Conservation (phyloP, 2,329 filamentous ascomycete genomes). For the Periconia sp. region DNA sequence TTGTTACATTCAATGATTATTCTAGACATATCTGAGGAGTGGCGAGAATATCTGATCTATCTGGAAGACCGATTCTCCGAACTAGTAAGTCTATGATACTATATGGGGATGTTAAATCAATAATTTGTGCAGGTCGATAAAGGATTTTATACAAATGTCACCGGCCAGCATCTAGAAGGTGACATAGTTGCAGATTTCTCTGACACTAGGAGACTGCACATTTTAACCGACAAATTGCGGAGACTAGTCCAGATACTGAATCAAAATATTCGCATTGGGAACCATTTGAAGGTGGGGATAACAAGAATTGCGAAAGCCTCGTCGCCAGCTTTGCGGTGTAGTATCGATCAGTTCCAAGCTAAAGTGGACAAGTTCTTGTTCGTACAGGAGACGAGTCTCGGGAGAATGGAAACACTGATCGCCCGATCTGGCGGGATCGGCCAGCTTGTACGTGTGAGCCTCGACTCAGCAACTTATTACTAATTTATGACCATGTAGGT, state of each 20-base stretch:
- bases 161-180: slow-evolving; percentile 2
- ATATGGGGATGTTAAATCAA: not conserved
- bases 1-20: slow-evolving; percentile 7
- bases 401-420: slow-evolving; percentile 10
- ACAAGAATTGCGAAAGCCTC: not conserved
- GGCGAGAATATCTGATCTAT: slow-evolving; percentile 12
- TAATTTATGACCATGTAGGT: slow-evolving; percentile 3
- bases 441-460: slow-evolving; percentile 5
- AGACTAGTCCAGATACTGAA: slow-evolving; percentile 8
- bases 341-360: not conserved
- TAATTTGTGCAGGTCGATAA: slow-evolving; percentile 6
- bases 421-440: slow-evolving; percentile 6
- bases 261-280: slow-evolving; percentile 9
- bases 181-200: slow-evolving; percentile 12
- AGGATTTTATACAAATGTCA: slow-evolving; percentile 15
- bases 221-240: slow-evolving; percentile 11
- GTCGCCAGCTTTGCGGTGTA: not conserved
- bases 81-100: slow-evolving; percentile 6
- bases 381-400: slow-evolving; percentile 6
- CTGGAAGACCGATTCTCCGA: slow-evolving; percentile 5
- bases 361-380: slow-evolving; percentile 6
- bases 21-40: slow-evolving; percentile 9
- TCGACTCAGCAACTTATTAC: not conserved
- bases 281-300: slow-evolving; percentile 4
- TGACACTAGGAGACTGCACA: slow-evolving; percentile 11